Evolutionary conservation across 2,329 filamentous ascomycete species (phyloP).

Genomic region (Stagonosporopsis rhizophila): DNA sequence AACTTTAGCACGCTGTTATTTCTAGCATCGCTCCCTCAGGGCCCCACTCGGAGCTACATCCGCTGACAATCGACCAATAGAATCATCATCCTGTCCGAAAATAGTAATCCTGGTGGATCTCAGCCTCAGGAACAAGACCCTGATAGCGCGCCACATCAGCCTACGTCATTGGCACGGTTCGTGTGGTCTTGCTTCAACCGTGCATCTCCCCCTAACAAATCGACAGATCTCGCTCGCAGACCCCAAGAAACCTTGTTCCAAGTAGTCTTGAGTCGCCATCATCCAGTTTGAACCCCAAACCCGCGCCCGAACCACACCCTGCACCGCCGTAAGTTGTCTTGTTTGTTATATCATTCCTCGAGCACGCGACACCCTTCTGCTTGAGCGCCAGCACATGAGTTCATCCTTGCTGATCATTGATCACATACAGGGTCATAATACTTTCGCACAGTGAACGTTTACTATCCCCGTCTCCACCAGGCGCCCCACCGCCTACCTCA

Average conservation of each 20-base stretch:
- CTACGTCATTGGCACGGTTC: constrained; percentile 37
- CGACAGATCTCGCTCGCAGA: constrained; percentile 6
- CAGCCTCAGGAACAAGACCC: constrained; percentile 32
- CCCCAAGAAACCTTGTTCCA: neutral
- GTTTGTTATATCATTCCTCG: neutral
- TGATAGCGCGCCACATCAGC: constrained; percentile 23
- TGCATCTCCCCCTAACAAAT: constrained; percentile 8
- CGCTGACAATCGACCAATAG: constrained; percentile 24
- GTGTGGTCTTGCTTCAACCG: constrained; percentile 24
- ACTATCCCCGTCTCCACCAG: constrained; percentile 17
- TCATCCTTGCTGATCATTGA: neutral
- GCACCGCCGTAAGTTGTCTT: constrained; percentile 19
- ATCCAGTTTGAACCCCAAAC: constrained; percentile 6
- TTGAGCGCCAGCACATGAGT: neutral
- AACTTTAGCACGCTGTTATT: constrained; percentile 4
- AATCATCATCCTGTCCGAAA: constrained; percentile 37
- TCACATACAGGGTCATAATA: constrained; percentile 25
- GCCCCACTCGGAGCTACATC: constrained; percentile 1
- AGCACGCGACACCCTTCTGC: constrained; percentile 1
- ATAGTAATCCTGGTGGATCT: constrained; percentile 22
- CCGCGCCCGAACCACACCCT: constrained; percentile 16
- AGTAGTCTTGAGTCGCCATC: constrained; percentile 6
- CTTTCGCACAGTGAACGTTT: constrained; percentile 20
- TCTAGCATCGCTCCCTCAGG: neutral
- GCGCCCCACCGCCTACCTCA: neutral